phyloP scores from a whole-genome alignment of 1,284 basidiomycete species.

The Filobasidium uniguttulatum region DNA sequence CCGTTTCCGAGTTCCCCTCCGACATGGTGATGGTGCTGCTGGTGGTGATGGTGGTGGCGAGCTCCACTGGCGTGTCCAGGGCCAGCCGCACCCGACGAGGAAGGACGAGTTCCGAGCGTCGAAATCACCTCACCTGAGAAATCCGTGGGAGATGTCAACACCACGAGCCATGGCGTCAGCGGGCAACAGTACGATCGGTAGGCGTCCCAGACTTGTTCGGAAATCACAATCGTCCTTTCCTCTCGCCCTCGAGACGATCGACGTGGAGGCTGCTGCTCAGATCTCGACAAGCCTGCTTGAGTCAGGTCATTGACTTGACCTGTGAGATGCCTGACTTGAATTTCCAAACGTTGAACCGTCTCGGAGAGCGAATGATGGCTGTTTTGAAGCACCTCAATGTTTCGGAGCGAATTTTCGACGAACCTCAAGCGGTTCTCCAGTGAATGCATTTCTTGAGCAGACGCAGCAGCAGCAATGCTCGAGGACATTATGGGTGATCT shows the following conservation, averaged over 20 bases:
- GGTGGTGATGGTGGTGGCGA: too few species aligned
- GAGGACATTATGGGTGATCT: too few species aligned
- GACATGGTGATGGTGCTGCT: too few species aligned
- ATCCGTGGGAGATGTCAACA: constrained; percentile 6
- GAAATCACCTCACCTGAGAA: constrained; percentile 14
- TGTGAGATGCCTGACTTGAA: constrained; percentile 9
- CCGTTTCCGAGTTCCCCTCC: too few species aligned
- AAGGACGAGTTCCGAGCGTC: constrained; percentile 5
- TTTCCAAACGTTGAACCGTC: constrained; percentile 11
- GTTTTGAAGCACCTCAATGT: constrained; percentile 5
- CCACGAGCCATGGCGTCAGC: constrained; percentile 12
- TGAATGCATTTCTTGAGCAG: background rate
- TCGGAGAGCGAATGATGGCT: constrained; percentile 3
- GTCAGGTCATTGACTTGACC: constrained; percentile 2
- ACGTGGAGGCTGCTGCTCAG: background rate
- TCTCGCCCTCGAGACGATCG: background rate
- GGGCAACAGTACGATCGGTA: constrained; percentile 14
- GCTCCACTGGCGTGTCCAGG: background rate
- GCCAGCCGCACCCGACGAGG: background rate
- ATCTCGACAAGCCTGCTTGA: background rate
- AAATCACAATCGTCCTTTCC: constrained; percentile 3
- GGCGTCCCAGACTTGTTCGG: constrained; percentile 14
- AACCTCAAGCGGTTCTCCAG: constrained; percentile 7
- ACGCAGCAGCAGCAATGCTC: too few species aligned
- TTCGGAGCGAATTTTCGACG: constrained; percentile 2